Base-by-base conservation (phyloP, 129 eudicot species). In the Lonicera japonica region DNA sequence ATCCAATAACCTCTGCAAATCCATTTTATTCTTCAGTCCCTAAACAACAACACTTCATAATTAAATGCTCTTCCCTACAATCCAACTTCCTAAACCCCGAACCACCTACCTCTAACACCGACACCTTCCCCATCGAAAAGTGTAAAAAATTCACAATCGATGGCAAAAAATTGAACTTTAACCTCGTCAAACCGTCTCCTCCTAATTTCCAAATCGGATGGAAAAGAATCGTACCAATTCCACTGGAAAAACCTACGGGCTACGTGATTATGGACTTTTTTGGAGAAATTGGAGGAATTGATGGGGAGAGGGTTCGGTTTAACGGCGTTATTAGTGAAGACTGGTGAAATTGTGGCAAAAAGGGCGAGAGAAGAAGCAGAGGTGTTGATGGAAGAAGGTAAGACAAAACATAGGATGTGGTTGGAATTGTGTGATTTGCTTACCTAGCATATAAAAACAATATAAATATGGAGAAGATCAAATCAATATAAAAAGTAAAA, bases 351-450 rank as follows among this genome's bases (percentile, higher is more conserved):
- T 6, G 97, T 86, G 78, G 89, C 95, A 18, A 89, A 83, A 64
- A 79, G 97, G 69, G 92, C 86, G 14, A 66, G 81, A 60, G 97
- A 90, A 62, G 97, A 83, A 60, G 97, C n/a, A n/a, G n/a, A n/a
- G n/a, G n/a, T n/a, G n/a, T n/a, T n/a, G n/a, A n/a, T n/a, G n/a
- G n/a, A n/a, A 95, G 3, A 87, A 90, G 63, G 83, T 76, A n/a
- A n/a, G n/a, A n/a, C n/a, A n/a, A n/a, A n/a, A n/a, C n/a, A n/a
- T n/a, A n/a, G n/a, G n/a, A n/a, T n/a, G n/a, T n/a, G n/a, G n/a
- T n/a, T n/a, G n/a, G n/a, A n/a, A n/a, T n/a, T n/a, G n/a, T n/a
- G n/a, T n/a, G n/a, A n/a, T n/a, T n/a, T n/a, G n/a, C n/a, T n/a
- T n/a, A n/a, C n/a, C n/a, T n/a, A n/a, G n/a, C n/a, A n/a, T n/a